Percentiles rank a stretch among this genome's conserved stretches.
phyloP scores from a whole-genome alignment of 495 filamentous ascomycete genomes.

The Annulohypoxylon stygium region DNA sequence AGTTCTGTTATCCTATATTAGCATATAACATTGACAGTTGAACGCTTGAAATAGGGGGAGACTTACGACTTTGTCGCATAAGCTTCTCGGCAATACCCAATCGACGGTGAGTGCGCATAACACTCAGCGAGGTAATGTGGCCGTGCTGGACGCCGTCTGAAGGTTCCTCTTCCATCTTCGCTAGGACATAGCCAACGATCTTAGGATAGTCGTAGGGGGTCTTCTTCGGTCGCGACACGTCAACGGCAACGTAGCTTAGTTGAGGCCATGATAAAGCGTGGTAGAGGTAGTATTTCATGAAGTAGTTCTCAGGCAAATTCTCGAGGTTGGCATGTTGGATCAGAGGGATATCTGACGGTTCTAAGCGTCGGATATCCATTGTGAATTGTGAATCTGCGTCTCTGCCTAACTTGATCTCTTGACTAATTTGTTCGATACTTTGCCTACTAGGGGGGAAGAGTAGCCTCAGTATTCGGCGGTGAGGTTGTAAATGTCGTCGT shows the following conservation, averaged over 20 bases:
- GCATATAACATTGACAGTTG: not conserved
- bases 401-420: not conserved
- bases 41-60: not conserved
- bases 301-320: conserved; percentile 99
- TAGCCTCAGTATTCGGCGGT: not conserved
- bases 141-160: conserved; percentile 91
- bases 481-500: not conserved
- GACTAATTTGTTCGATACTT: not conserved
- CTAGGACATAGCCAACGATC: conserved; percentile 98
- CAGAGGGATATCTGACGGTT: conserved; percentile 84
- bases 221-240: conserved; percentile 80
- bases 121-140: conserved; percentile 93
- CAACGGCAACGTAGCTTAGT: conserved; percentile 94
- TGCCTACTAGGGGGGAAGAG: not conserved
- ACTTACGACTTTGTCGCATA: conserved; percentile 95
- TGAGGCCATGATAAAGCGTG: conserved; percentile 98
- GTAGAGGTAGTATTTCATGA: conserved; percentile 99
- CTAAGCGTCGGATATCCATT: conserved; percentile 86
- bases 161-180: conserved; percentile 99
- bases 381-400: conserved; percentile 56
- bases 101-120: conserved; percentile 94
- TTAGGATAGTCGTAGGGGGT: conserved; percentile 90
- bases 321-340: conserved; percentile 99
- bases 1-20: conserved; percentile 69
- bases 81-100: conserved; percentile 95